phyloP scores from a whole-genome alignment of 2,329 filamentous ascomycete species.

The Ophiostoma novo-ulmi region DNA sequence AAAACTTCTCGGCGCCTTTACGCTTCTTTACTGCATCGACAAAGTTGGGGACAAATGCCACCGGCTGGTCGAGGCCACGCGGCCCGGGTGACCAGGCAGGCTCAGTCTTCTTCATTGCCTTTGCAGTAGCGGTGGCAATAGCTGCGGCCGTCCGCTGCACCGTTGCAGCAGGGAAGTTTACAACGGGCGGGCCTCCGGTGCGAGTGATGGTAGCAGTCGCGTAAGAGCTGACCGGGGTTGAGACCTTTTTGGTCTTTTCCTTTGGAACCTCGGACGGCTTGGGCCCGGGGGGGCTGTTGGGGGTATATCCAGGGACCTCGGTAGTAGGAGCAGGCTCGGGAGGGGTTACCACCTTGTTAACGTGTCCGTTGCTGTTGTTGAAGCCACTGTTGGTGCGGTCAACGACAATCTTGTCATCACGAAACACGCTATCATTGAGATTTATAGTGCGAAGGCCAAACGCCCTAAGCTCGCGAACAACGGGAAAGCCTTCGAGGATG shows the following conservation, averaged over 20 bases:
- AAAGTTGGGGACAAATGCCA: slow-evolving; percentile 42
- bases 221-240: not conserved
- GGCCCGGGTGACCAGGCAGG: slow-evolving; percentile 48
- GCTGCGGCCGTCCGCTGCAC: slow-evolving; percentile 30
- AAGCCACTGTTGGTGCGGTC: slow-evolving; percentile 25
- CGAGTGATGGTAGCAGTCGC: not conserved
- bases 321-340: not conserved
- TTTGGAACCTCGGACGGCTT: not conserved
- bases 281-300: not conserved
- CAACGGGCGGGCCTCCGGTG: slow-evolving; percentile 17
- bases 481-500: slow-evolving; percentile 51
- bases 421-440: slow-evolving; percentile 47
- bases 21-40: slow-evolving; percentile 54
- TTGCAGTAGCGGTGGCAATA: slow-evolving; percentile 18
- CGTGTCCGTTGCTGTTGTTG: not conserved
- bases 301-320: not conserved
- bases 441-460: slow-evolving; percentile 45
- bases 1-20: slow-evolving; percentile 52
- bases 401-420: slow-evolving; percentile 47
- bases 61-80: slow-evolving; percentile 51
- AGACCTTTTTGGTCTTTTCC: no score
- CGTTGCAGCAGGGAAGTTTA: slow-evolving; percentile 39
- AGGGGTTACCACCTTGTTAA: not conserved
- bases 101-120: slow-evolving; percentile 32
- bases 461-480: slow-evolving; percentile 43